phyloP scores from a whole-genome alignment of 805 yeast species.

The Hanseniaspora taiwanica region DNA sequence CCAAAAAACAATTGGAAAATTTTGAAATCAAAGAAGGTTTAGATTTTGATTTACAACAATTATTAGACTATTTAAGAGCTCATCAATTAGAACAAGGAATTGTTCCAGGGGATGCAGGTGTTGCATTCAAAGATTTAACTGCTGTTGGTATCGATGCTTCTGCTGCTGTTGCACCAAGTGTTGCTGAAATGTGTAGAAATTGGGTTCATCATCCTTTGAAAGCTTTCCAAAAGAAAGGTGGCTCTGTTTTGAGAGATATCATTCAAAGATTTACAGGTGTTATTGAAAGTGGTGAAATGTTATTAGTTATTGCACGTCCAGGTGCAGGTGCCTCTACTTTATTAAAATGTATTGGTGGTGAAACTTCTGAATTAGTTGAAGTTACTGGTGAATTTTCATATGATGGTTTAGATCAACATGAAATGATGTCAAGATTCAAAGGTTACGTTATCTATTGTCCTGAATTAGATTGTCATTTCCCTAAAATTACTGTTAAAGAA shows the following conservation, averaged over 20 bases:
- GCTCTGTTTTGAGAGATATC: constrained; percentile 24
- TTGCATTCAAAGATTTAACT: constrained; percentile 31
- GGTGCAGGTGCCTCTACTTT: constrained; percentile 56
- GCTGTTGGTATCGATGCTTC: constrained; percentile 40
- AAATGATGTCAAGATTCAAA: constrained; percentile 34
- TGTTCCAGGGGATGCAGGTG: constrained; percentile 38
- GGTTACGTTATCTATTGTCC: constrained; percentile 40
- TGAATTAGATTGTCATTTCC: constrained; percentile 38
- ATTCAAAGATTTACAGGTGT: constrained; percentile 31
- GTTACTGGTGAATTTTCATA: constrained; percentile 31
- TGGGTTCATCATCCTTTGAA: constrained; percentile 18
- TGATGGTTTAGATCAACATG: constrained; percentile 35
- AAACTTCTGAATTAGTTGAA: constrained; percentile 26
- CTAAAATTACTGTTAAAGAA: constrained; percentile 37
- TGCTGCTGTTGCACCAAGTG: constrained; percentile 37
- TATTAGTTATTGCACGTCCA: constrained; percentile 42
- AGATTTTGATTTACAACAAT: constrained; percentile 33
- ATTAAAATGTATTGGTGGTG: constrained; percentile 34
- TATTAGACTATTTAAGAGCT: constrained; percentile 28
- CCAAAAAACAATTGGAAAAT: constrained; percentile 30
- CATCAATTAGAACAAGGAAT: constrained; percentile 32
- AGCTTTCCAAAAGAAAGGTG: constrained; percentile 20
- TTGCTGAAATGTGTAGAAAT: constrained; percentile 30
- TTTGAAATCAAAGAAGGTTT: constrained; percentile 31
- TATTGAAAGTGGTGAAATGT: constrained; percentile 37